A percentile compares a stretch with the other conserved stretches of the same genome.
phyloP scores from a whole-genome alignment of 2,329 filamentous ascomycete species.

The Coniochaeta prunicola region DNA sequence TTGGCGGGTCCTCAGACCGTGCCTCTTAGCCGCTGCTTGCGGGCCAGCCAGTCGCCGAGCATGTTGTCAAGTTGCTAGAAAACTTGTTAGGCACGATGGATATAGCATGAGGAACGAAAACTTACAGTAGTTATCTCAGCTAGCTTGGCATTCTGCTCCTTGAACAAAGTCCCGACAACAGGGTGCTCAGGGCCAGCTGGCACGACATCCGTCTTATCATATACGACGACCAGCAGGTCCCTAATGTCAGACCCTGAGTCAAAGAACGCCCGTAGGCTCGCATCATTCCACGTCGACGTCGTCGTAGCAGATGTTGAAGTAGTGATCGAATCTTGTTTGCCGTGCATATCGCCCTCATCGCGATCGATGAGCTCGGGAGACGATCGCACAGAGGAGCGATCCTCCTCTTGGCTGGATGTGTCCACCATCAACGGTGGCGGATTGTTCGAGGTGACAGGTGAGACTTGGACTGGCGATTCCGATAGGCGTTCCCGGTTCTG shows the following conservation, averaged over 20 bases:
- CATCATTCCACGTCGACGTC: slow-evolving; percentile 75
- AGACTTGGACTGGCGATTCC: slow-evolving; percentile 63
- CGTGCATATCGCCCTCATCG: slow-evolving; percentile 32
- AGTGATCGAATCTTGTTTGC: slow-evolving; percentile 39
- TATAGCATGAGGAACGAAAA: slow-evolving; percentile 7
- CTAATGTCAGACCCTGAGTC: slow-evolving; percentile 84
- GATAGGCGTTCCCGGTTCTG: slow-evolving; percentile 41
- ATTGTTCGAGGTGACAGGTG: slow-evolving; percentile 44
- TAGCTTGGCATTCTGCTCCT: slow-evolving; percentile 78
- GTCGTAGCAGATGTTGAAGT: slow-evolving; percentile 49
- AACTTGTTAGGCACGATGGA: background rate
- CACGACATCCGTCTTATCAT: slow-evolving; percentile 79
- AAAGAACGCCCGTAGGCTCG: slow-evolving; percentile 78
- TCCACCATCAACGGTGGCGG: slow-evolving; percentile 64
- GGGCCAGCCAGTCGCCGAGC: slow-evolving; percentile 73
- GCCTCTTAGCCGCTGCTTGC: slow-evolving; percentile 56
- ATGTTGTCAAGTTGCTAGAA: slow-evolving; percentile 72
- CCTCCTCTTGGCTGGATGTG: slow-evolving; percentile 60
- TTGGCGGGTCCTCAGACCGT: slow-evolving; percentile 25
- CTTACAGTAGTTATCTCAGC: slow-evolving; percentile 75
- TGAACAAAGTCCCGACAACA: slow-evolving; percentile 71
- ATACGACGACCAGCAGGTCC: slow-evolving; percentile 84
- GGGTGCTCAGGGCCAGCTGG: slow-evolving; percentile 81
- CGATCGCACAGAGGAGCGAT: slow-evolving; percentile 52
- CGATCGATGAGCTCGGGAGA: slow-evolving; percentile 53